Base-by-base conservation (phyloP, 108 stramenopile species). In the Stephanodiscus triporus region DNA sequence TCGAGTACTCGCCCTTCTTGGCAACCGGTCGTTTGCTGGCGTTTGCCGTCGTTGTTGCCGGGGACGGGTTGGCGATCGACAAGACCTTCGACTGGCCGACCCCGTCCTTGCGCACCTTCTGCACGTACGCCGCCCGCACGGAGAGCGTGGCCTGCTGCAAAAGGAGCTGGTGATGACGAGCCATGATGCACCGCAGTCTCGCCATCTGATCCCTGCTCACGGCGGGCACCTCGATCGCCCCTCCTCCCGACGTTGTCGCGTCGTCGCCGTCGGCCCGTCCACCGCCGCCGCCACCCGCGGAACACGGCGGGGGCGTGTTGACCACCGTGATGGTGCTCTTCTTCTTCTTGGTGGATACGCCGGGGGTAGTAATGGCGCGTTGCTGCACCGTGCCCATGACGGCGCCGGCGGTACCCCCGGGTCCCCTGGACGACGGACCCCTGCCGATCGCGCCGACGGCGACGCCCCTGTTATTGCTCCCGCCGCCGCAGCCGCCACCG, bases 141-240 rank as follows among this genome's bases (percentile, higher is more conserved):
- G 88, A 75, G 7, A 95, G 71, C 10, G 91, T 86, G 42, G 89
- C 87, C 63, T 92, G 91, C 51, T 95, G 94, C 9, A 91, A 56
- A 14, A 91, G 66, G 3, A 91, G 68, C 65, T 95, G 94, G 70
- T 95, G 91, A 79, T 95, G 94, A 29, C 67, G 70, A 17, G 83
- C 64, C 66, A 95, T 76, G 27, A 91, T 68, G 3, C 34, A 50
- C 23, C 81, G 64, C 30, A 95, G 71, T 36, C 81, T 85, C 26
- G 83, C 66, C 45, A 86, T 50, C 51, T 94, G 93, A 23, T 73
- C 74, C 43, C 76, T 63, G 0, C 89, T 88, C 17, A 90, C 83
- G 36, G 63, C 32, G 8, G 81, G 57, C 17, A 48, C 61, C 17
- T 61, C 57, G 16, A 48, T 40, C 10, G 75, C 51, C 23, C 36